A percentile compares a stretch with the other conserved stretches of the same genome.
Evolutionary conservation across 352 stramenopile genomes (phyloP).

Genomic region (Globisporangium takayamanum): DNA sequence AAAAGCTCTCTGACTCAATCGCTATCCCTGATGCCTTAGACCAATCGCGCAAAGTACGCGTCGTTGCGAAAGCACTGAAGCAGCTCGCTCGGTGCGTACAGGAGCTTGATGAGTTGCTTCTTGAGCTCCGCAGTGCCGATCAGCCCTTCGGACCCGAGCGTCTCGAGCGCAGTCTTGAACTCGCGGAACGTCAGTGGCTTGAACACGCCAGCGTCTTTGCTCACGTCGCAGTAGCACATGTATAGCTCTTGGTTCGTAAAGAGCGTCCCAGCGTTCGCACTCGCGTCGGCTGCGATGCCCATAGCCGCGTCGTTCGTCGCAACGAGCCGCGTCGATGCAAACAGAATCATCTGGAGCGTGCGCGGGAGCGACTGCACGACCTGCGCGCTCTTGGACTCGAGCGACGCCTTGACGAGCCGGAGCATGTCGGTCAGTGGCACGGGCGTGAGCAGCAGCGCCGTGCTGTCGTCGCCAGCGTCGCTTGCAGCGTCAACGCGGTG

Average conservation of each 20-base stretch:
- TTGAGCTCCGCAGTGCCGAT: conserved; percentile 51
- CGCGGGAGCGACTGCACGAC: conserved; percentile 59
- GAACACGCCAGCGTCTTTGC: conserved; percentile 58
- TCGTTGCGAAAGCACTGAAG: conserved; percentile 69
- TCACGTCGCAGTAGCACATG: conserved; percentile 60
- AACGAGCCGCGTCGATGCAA: conserved; percentile 45
- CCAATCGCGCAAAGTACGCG: conserved; percentile 63
- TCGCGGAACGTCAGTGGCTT: conserved; percentile 51
- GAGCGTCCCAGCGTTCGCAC: conserved; percentile 23
- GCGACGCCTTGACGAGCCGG: conserved; percentile 55
- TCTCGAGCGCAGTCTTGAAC: conserved; percentile 65
- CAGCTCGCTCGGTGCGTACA: conserved; percentile 58
- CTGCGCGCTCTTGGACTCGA: conserved; percentile 58
- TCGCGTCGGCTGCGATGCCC: conserved; percentile 9
- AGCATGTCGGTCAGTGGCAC: conserved; percentile 71
- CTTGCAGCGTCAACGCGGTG: conserved; percentile 21
- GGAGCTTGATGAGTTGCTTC: conserved; percentile 72
- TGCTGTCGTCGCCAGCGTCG: conserved; percentile 5
- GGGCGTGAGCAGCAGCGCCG: conserved; percentile 13
- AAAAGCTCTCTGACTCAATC: neutral
- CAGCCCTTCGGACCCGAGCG: conserved; percentile 59
- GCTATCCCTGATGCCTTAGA: conserved; percentile 22
- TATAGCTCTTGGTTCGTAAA: conserved; percentile 60
- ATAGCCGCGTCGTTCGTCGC: conserved; percentile 15
- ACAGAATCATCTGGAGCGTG: conserved; percentile 81